A percentile compares a stretch with the other conserved stretches of the same genome.
Conservation (phyloP, 371 early-diverging fungal genomes). For the Mortierella sp. region DNA sequence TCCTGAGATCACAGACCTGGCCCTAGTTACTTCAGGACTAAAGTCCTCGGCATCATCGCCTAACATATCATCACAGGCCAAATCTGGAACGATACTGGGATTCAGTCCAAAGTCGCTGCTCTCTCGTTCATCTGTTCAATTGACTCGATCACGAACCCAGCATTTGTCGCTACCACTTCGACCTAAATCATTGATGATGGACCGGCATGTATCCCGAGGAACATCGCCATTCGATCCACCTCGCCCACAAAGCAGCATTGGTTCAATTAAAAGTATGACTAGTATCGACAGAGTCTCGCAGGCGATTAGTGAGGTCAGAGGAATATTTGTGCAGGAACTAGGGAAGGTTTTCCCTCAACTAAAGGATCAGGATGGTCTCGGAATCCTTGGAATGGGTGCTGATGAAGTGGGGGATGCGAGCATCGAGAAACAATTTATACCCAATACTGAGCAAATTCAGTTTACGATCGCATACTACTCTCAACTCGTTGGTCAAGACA, state of each 20-base stretch:
- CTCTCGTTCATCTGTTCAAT: conserved; percentile 48
- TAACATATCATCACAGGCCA: conserved; percentile 6
- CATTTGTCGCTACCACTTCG: conserved; percentile 37
- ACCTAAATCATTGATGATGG: conserved; percentile 45
- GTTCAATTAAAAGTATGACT: conserved; percentile 22
- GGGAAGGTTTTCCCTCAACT: conserved; percentile 57
- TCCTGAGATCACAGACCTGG: conserved; percentile 31
- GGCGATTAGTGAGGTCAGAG: conserved; percentile 55
- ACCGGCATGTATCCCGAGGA: conserved; percentile 28
- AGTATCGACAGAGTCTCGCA: conserved; percentile 51
- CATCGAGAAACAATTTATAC: conserved; percentile 48
- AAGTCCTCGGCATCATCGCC: conserved; percentile 16
- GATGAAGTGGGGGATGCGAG: conserved; percentile 31
- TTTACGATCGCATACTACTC: conserved; percentile 55
- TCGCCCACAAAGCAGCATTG: conserved; percentile 27
- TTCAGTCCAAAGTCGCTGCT: conserved; percentile 41
- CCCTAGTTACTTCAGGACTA: conserved; percentile 27
- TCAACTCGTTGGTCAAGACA: conserved; percentile 37
- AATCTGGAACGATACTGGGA: conserved; percentile 10
- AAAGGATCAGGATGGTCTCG: conserved; percentile 55
- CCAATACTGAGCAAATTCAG: conserved; percentile 55
- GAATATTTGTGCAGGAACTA: conserved; percentile 57
- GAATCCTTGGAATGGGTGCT: conserved; percentile 53
- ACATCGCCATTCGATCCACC: conserved; percentile 36
- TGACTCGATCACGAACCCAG: conserved; percentile 24